These are phyloP conservation scores for Thozetella sp. DNA, from an alignment of 495 filamentous ascomycete genomes.

Conservation along the genomic window DNA sequence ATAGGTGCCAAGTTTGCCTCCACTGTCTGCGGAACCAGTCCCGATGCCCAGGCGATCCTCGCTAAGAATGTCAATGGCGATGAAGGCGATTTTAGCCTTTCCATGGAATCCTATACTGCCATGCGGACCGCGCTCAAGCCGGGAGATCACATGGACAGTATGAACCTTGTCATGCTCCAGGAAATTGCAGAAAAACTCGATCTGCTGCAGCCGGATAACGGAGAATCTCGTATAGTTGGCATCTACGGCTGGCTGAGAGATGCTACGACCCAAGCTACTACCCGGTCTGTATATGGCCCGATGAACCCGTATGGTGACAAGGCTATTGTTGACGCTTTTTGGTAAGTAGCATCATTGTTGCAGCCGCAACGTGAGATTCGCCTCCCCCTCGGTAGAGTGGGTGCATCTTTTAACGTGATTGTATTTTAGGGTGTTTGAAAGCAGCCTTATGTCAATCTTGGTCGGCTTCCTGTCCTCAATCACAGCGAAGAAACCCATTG, in stretches of 20 bases:
- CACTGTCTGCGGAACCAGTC: constrained; percentile 27
- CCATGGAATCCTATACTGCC: constrained; percentile 24
- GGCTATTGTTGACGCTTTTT: constrained; percentile 40
- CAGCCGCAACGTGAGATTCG: background rate
- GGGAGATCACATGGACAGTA: constrained; percentile 30
- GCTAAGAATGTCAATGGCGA: too few species aligned
- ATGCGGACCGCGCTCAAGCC: constrained; percentile 32
- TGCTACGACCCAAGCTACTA: constrained; percentile 49
- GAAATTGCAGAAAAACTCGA: constrained; percentile 18
- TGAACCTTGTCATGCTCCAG: constrained; percentile 33
- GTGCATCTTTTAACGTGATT: too few species aligned
- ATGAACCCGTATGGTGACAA: constrained; percentile 48
- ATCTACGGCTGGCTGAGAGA: constrained; percentile 38
- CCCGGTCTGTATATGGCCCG: constrained; percentile 48
- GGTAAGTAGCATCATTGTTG: constrained; percentile 33
- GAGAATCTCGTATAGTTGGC: constrained; percentile 5
- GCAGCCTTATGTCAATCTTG: constrained; percentile 33
- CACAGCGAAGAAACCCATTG: constrained; percentile 38
- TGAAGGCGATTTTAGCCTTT: constrained; percentile 31
- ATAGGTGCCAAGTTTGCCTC: constrained; percentile 34
- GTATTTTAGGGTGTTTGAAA: constrained; percentile 51
- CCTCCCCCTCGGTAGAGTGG: too few species aligned
- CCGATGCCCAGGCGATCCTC: constrained; percentile 20
- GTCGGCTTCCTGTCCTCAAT: constrained; percentile 35
- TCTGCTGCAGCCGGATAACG: constrained; percentile 13